phyloP scores from a whole-genome alignment of 192 early-diverging fungal genomes.

The Phycomyces blakesleeanus region DNA sequence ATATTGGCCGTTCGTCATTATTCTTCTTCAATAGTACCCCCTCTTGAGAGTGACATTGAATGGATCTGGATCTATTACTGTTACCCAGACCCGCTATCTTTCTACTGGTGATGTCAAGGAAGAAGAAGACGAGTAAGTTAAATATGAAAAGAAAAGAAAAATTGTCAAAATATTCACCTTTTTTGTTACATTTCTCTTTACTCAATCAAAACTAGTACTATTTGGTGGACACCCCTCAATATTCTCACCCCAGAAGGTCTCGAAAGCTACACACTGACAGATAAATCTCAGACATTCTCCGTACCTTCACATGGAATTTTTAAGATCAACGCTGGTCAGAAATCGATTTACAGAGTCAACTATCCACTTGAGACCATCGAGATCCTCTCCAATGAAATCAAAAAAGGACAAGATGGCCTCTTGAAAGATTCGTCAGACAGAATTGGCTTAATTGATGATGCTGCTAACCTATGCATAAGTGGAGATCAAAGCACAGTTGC shows the following conservation, averaged over 20 bases:
- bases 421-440: conserved; percentile 63
- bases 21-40: too few species aligned
- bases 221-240: conserved; percentile 85
- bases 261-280: conserved; percentile 28
- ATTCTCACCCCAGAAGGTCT: conserved; percentile 39
- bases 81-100: conserved; percentile 83
- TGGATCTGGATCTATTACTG: too few species aligned
- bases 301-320: conserved; percentile 62
- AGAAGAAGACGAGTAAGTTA: conserved; percentile 76
- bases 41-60: too few species aligned
- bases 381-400: conserved; percentile 51
- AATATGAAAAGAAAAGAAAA: too few species aligned
- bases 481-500: conserved; percentile 73
- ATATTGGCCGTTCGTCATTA: too few species aligned
- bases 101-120: conserved; percentile 73
- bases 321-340: conserved; percentile 82
- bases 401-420: conserved; percentile 46
- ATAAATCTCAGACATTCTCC: conserved; percentile 41
- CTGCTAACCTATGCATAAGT: conserved; percentile 70
- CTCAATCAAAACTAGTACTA: too few species aligned
- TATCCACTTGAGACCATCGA: conserved; percentile 54
- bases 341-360: conserved; percentile 84
- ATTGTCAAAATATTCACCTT: too few species aligned
- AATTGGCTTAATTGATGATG: conserved; percentile 80
- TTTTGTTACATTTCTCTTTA: too few species aligned